These are phyloP conservation scores for Panaeolus cyanescens DNA, from an alignment of 768 basidiomycete species.

Conservation along the genomic window DNA sequence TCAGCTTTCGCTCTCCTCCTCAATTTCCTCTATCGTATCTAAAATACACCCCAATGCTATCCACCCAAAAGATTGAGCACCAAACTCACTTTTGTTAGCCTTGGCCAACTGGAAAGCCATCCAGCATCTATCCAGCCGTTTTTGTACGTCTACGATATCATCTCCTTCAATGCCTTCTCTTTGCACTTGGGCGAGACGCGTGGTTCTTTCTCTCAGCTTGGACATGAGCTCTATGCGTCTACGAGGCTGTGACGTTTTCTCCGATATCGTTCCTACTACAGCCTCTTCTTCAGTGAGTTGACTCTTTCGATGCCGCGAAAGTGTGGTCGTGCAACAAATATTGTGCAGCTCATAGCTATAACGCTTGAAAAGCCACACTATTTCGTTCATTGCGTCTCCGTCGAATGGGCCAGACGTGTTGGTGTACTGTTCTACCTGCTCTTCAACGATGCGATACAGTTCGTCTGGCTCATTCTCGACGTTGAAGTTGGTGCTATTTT, in stretches of 20 bases:
- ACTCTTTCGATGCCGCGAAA: slow-evolving; percentile 41
- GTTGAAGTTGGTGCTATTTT: slow-evolving; percentile 16
- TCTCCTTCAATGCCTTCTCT: slow-evolving; percentile 52
- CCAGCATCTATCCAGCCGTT: slow-evolving; percentile 52
- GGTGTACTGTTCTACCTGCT: slow-evolving; percentile 32
- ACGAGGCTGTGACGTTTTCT: slow-evolving; percentile 60
- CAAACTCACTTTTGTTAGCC: slow-evolving; percentile 40
- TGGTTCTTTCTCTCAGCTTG: slow-evolving; percentile 55
- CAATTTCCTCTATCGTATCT: slow-evolving; percentile 50
- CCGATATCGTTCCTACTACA: slow-evolving; percentile 64
- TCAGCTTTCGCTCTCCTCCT: slow-evolving; percentile 30
- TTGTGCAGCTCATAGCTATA: slow-evolving; percentile 50
- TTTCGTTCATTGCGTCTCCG: slow-evolving; percentile 25
- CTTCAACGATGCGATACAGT: slow-evolving; percentile 20
- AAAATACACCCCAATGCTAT: slow-evolving; percentile 60
- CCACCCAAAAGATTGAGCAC: slow-evolving; percentile 65
- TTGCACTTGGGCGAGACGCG: slow-evolving; percentile 51
- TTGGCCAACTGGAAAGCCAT: slow-evolving; percentile 52
- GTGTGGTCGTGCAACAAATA: slow-evolving; percentile 48
- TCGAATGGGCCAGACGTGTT: slow-evolving; percentile 20
- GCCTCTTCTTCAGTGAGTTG: slow-evolving; percentile 65
- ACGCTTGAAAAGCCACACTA: slow-evolving; percentile 32
- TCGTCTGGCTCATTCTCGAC: slow-evolving; percentile 5
- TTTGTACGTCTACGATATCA: slow-evolving; percentile 37
- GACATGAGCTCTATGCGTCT: slow-evolving; percentile 55